phyloP scores from a whole-genome alignment of 2,329 filamentous ascomycete genomes.

The Aaosphaeria pasadenensis region DNA sequence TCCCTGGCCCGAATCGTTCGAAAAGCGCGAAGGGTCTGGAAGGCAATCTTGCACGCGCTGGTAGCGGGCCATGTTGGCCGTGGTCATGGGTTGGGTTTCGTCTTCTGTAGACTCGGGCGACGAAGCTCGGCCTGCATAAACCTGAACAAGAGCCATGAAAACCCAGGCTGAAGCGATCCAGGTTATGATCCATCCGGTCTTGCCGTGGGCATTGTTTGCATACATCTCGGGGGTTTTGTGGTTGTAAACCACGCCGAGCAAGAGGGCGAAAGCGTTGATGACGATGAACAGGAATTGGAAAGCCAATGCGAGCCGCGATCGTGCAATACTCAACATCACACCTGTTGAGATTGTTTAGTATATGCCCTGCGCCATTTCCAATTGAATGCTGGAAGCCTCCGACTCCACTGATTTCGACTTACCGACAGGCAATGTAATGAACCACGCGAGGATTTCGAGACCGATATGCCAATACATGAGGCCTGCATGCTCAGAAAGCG shows the following conservation, averaged over 20 bases:
- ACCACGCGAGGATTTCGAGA: slow-evolving; percentile 70
- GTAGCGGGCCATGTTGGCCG: slow-evolving; percentile 37
- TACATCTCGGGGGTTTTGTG: slow-evolving; percentile 81
- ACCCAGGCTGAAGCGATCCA: slow-evolving; percentile 70
- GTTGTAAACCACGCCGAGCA: slow-evolving; percentile 61
- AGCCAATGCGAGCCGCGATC: slow-evolving; percentile 69
- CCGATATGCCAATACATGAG: slow-evolving; percentile 68
- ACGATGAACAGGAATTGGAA: slow-evolving; percentile 59
- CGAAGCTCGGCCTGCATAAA: slow-evolving; percentile 50
- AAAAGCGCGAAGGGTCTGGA: slow-evolving; percentile 33
- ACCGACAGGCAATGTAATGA: slow-evolving; percentile 71
- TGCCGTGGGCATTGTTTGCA: slow-evolving; percentile 82
- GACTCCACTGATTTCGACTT: slow-evolving; percentile 33
- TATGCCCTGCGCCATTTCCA: too few species aligned
- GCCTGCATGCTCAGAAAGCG: slow-evolving; percentile 50
- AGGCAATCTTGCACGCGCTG: slow-evolving; percentile 33
- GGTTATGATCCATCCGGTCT: slow-evolving; percentile 80
- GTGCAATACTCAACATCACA: slow-evolving; percentile 81
- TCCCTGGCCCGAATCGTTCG: slow-evolving; percentile 56
- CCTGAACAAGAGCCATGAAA: slow-evolving; percentile 63
- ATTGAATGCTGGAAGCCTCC: too few species aligned
- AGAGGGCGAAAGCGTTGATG: slow-evolving; percentile 40
- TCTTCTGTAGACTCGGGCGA: slow-evolving; percentile 10
- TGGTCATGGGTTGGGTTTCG: slow-evolving; percentile 25
- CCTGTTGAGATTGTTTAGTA: slow-evolving; percentile 45